Conservation (phyloP, 2,329 filamentous ascomycete genomes). For the Fusarium sp. region DNA sequence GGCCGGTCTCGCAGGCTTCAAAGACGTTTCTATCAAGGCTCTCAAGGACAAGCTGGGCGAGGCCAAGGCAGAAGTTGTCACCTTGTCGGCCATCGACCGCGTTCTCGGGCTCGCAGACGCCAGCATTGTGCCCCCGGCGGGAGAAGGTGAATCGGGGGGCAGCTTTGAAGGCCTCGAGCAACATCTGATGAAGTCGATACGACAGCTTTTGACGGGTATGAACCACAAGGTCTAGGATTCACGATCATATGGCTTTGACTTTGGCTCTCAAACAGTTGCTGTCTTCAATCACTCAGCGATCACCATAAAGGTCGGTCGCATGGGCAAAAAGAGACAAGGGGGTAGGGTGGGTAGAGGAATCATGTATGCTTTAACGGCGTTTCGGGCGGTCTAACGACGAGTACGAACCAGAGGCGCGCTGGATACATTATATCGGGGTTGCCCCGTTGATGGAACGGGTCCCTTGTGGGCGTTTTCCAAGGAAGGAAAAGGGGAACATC, state of each 20-base stretch:
- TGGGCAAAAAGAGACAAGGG: constrained; percentile 14
- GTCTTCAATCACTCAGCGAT: background rate
- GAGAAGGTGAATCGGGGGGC: constrained; percentile 52
- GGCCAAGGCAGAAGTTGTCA: constrained; percentile 62
- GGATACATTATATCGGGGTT: constrained; percentile 36
- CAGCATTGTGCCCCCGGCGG: constrained; percentile 57
- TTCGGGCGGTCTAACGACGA: constrained; percentile 48
- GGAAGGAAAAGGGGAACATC: constrained; percentile 22
- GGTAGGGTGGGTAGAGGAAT: constrained; percentile 19
- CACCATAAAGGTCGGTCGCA: background rate
- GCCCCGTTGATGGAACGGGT: constrained; percentile 19
- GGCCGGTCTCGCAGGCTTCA: constrained; percentile 61
- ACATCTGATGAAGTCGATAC: constrained; percentile 59
- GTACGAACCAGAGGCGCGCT: constrained; percentile 39
- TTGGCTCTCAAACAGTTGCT: constrained; percentile 1
- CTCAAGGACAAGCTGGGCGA: constrained; percentile 59
- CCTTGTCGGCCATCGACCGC: constrained; percentile 67
- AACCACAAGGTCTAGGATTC: constrained; percentile 55
- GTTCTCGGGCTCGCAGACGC: constrained; percentile 64
- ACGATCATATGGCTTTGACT: constrained; percentile 4
- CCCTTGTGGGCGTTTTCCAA: constrained; percentile 13
- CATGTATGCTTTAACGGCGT: constrained; percentile 43
- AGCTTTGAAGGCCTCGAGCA: constrained; percentile 60
- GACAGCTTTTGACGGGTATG: constrained; percentile 58
- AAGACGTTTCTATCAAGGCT: constrained; percentile 61